phyloP scores from a whole-genome alignment of 192 early-diverging fungal genomes.

The Backusella circina region DNA sequence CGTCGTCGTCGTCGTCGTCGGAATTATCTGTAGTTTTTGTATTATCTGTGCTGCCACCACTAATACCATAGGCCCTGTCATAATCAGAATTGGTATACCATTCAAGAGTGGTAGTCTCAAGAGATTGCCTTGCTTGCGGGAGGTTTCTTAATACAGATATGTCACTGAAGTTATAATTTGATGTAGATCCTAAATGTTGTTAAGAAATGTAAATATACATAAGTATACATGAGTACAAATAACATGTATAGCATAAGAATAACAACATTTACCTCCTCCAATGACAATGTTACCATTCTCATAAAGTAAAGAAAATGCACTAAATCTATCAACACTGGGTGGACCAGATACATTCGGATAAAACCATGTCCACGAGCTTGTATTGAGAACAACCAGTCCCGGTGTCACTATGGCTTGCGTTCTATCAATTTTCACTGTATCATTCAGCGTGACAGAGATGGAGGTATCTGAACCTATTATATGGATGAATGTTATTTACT shows the following conservation, averaged over 20 bases:
- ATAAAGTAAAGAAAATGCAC: neutral
- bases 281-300: neutral
- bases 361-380: neutral
- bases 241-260: no score
- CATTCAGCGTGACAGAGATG: no score
- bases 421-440: neutral
- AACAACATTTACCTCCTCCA: neutral
- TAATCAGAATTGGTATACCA: neutral
- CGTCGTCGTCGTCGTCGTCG: no score
- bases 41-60: no score
- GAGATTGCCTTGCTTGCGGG: neutral
- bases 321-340: neutral
- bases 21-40: no score
- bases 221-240: neutral
- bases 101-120: neutral
- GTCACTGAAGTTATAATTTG: no score
- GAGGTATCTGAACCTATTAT: no score
- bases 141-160: neutral
- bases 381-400: neutral
- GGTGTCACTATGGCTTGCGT: neutral
- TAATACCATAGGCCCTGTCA: neutral
- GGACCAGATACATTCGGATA: neutral
- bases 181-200: neutral
- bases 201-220: neutral
- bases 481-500: no score